Evolutionary conservation across 768 basidiomycete species (phyloP).

Genomic region (Pulveroboletus frians): DNA sequence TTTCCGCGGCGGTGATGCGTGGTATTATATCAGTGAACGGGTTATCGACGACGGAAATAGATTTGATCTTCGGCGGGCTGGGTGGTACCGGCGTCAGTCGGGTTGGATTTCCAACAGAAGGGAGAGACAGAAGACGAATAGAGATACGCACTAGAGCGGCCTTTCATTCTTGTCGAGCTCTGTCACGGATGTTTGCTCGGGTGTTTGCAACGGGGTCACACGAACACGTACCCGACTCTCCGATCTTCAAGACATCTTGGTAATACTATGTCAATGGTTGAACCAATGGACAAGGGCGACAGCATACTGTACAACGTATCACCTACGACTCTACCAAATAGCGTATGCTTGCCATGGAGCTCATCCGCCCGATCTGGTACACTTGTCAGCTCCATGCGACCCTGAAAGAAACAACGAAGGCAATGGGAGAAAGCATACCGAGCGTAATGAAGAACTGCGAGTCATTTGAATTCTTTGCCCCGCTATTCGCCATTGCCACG

Average conservation of each 20-base stretch:
- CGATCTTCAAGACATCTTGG: slow-evolving; percentile 86
- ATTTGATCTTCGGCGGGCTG: slow-evolving; percentile 89
- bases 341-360: slow-evolving; percentile 88
- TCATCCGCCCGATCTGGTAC: slow-evolving; percentile 80
- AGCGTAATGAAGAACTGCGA: slow-evolving; percentile 96
- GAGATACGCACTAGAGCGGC: slow-evolving; percentile 67
- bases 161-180: slow-evolving; percentile 70
- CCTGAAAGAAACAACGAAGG: background rate
- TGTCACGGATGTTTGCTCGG: slow-evolving; percentile 21
- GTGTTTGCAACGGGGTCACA: background rate
- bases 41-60: slow-evolving; percentile 81
- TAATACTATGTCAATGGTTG: background rate
- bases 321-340: slow-evolving; percentile 87
- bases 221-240: slow-evolving; percentile 65
- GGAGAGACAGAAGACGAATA: background rate
- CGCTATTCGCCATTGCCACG: slow-evolving; percentile 91
- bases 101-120: background rate
- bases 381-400: background rate
- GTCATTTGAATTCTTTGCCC: slow-evolving; percentile 82
- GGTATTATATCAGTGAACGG: slow-evolving; percentile 95
- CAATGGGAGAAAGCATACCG: slow-evolving; percentile 39
- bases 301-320: slow-evolving; percentile 84
- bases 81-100: background rate
- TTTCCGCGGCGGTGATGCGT: slow-evolving; percentile 92
- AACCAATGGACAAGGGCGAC: background rate